Percentiles rank a stretch among this genome's conserved stretches.
These are phyloP conservation scores for Chytriomyces sp. DNA, from an alignment of 192 early-diverging fungal species.

Conservation along the genomic window DNA sequence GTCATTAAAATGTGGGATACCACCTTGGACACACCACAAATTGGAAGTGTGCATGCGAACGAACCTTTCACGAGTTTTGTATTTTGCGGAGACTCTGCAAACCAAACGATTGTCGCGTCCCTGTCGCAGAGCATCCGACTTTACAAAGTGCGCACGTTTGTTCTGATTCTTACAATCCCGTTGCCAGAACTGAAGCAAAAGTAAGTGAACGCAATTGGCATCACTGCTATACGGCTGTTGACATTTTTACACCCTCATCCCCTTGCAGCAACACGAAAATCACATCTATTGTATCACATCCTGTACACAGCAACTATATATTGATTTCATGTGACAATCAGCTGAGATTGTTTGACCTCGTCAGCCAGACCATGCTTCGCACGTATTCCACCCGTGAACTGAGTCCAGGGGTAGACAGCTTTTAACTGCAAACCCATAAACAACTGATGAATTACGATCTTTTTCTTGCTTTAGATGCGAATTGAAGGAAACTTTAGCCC, in stretches of 20 bases:
- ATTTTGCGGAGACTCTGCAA: conserved; percentile 47
- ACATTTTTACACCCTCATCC: neutral
- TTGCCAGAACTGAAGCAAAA: conserved; percentile 45
- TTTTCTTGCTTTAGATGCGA: conserved; percentile 33
- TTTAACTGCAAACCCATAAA: neutral
- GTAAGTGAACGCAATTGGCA: conserved; percentile 3
- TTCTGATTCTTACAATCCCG: conserved; percentile 51
- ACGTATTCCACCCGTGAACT: conserved; percentile 52
- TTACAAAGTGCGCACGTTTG: conserved; percentile 56
- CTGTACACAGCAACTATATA: conserved; percentile 53
- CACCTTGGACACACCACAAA: conserved; percentile 1
- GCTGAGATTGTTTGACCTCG: conserved; percentile 53
- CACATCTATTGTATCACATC: conserved; percentile 48
- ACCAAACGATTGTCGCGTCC: conserved; percentile 53
- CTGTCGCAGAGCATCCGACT: conserved; percentile 56
- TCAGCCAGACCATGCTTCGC: conserved; percentile 44
- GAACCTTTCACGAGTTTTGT: conserved; percentile 65
- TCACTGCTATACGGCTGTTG: neutral
- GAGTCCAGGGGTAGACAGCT: conserved; percentile 36
- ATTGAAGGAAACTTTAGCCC: conserved; percentile 59
- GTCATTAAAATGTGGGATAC: conserved; percentile 58
- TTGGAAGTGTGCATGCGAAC: conserved; percentile 57
- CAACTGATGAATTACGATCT: neutral
- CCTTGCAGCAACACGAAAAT: conserved; percentile 55
- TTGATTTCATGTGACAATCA: conserved; percentile 63